Evolutionary conservation across 2,329 filamentous ascomycete species (phyloP).

Genomic region (Trichoderma sp.): DNA sequence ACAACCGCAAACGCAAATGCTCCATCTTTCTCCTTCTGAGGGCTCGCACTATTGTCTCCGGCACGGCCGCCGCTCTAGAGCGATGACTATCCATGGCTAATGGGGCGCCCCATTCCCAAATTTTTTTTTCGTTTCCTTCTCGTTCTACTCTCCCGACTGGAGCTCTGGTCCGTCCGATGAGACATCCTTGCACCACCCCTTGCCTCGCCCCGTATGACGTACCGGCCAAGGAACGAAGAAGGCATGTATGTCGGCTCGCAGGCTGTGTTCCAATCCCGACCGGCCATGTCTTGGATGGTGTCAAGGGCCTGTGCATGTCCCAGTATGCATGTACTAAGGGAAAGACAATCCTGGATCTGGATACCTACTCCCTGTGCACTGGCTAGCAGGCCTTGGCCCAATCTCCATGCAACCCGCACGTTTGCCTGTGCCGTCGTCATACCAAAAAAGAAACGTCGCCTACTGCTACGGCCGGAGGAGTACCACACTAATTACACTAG

Average conservation of each 20-base stretch:
- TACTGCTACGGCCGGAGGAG: not conserved
- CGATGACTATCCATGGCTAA: constrained; percentile 24
- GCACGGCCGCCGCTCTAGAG: constrained; percentile 25
- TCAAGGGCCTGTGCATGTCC: not conserved
- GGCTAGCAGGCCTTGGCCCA: constrained; percentile 29
- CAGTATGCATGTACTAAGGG: constrained; percentile 1
- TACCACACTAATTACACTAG: not conserved
- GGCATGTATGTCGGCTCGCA: constrained; percentile 15
- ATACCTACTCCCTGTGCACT: constrained; percentile 12
- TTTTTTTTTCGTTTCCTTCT: not conserved
- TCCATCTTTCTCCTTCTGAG: not conserved
- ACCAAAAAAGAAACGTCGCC: constrained; percentile 25
- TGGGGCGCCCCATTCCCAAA: constrained; percentile 1
- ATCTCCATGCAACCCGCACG: constrained; percentile 38
- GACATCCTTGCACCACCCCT: constrained; percentile 37
- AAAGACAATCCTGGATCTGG: constrained; percentile 22
- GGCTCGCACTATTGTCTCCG: constrained; percentile 29
- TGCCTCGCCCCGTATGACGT: constrained; percentile 34
- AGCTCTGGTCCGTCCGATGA: constrained; percentile 35
- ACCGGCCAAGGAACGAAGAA: constrained; percentile 19
- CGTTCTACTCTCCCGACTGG: constrained; percentile 27
- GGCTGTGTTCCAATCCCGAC: constrained; percentile 5
- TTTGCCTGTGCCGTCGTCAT: constrained; percentile 30
- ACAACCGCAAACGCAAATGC: not conserved
- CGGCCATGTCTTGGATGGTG: constrained; percentile 20